Evolutionary conservation across 306 rosid species (phyloP).

Genomic region (Ormosia semicastrata): DNA sequence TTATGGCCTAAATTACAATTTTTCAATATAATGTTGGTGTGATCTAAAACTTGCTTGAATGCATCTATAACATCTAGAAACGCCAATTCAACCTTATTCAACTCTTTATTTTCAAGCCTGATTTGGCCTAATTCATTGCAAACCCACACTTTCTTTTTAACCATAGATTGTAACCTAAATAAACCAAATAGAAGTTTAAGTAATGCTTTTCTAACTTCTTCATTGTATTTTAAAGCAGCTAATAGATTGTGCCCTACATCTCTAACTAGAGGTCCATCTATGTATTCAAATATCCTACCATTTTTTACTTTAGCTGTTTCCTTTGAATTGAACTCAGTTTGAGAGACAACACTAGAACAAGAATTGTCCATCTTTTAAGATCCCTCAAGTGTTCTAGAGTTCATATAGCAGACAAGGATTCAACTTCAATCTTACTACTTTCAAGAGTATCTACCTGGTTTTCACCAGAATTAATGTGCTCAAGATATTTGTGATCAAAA

Average conservation of each 20-base stretch:
- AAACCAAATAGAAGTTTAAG: slow-evolving; percentile 63
- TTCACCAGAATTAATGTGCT: slow-evolving; percentile 30
- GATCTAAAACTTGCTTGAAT: slow-evolving; percentile 87
- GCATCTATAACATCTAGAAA: slow-evolving; percentile 84
- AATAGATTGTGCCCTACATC: slow-evolving; percentile 64
- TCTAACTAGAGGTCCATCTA: slow-evolving; percentile 58
- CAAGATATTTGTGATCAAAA: slow-evolving; percentile 35
- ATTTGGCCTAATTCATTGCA: slow-evolving; percentile 87
- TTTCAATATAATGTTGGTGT: slow-evolving; percentile 81
- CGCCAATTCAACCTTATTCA: slow-evolving; percentile 70
- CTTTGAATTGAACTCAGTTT: slow-evolving; percentile 35
- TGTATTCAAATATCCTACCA: slow-evolving; percentile 92
- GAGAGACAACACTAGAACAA: slow-evolving; percentile 38
- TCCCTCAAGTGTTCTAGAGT: slow-evolving; percentile 35
- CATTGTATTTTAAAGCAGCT: slow-evolving; percentile 71
- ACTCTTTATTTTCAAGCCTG: slow-evolving; percentile 70
- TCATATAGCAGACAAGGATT: slow-evolving; percentile 32
- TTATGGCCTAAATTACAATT: slow-evolving; percentile 96
- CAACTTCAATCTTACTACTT: slow-evolving; percentile 23
- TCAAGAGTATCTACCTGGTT: slow-evolving; percentile 17
- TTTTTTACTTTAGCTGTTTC: slow-evolving; percentile 52
- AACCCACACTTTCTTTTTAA: slow-evolving; percentile 91
- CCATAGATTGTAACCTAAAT: slow-evolving; percentile 63
- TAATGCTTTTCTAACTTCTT: slow-evolving; percentile 74
- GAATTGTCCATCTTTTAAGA: slow-evolving; percentile 26